Percentiles rank a stretch among this genome's conserved stretches.
Evolutionary conservation across 257 asterid species (phyloP).

Genomic region (Scutellaria baicalensis): DNA sequence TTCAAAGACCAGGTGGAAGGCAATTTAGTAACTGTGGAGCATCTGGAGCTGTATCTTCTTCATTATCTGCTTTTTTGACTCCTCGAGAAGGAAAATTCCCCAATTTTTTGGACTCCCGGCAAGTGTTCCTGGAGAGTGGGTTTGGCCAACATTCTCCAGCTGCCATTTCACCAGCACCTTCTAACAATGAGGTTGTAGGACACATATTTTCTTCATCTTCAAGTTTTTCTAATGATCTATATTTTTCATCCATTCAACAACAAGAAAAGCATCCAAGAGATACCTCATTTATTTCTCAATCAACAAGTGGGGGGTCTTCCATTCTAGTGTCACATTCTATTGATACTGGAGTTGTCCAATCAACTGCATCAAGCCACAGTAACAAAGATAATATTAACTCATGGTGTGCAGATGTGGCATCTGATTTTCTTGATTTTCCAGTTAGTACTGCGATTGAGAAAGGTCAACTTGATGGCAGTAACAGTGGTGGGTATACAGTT

Average conservation of each 20-base stretch:
- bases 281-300: slow-evolving; percentile 48
- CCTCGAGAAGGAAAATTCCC: slow-evolving; percentile 33
- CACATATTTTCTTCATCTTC: slow-evolving; percentile 52
- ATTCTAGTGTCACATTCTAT: slow-evolving; percentile 28
- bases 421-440: slow-evolving; percentile 48
- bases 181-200: slow-evolving; percentile 48
- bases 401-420: slow-evolving; percentile 57
- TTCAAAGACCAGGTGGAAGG: slow-evolving; percentile 45
- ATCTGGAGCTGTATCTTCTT: slow-evolving; percentile 51
- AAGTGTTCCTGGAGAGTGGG: slow-evolving; percentile 27
- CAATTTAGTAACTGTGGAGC: slow-evolving; percentile 49
- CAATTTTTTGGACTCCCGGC: slow-evolving; percentile 31
- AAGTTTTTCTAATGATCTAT: slow-evolving; percentile 47
- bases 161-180: slow-evolving; percentile 35
- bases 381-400: slow-evolving; percentile 32
- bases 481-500: slow-evolving; percentile 9
- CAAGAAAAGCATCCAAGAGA: slow-evolving; percentile 45
- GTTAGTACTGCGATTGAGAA: slow-evolving; percentile 23
- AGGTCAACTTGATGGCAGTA: slow-evolving; percentile 32
- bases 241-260: slow-evolving; percentile 40
- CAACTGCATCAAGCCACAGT: slow-evolving; percentile 45
- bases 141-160: slow-evolving; percentile 30
- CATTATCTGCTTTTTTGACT: slow-evolving; percentile 40
- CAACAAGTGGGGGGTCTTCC: slow-evolving; percentile 43
- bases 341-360: slow-evolving; percentile 42